Base-by-base conservation (phyloP, 176 grass and related monocot genomes). In the Elymus sibiricus region DNA sequence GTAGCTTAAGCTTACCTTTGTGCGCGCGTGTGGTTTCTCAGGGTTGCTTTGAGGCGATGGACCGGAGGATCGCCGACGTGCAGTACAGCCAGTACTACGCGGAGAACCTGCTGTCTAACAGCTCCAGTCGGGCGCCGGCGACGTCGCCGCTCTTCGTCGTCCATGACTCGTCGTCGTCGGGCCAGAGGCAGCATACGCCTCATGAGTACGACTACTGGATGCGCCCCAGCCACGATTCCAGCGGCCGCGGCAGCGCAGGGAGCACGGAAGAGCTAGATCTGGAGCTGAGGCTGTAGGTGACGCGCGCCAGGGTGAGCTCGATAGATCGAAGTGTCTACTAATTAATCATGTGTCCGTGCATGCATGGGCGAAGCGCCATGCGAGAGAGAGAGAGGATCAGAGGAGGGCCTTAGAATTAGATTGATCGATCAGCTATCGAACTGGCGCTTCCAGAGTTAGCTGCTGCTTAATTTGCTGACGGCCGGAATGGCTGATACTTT, bases 201-300 rank as follows among this genome's bases (percentile, higher is more conserved):
- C 84, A 58, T 21, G 55, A 90, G 56, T 82, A 38, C 21, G 5
- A 90, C 32, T 2, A 90, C 80, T 91, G 85, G 81, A 46, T 74
- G 75, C 35, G 64, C 44, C 25, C 35, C 34, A 49, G 61, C 85
- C 81, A 87, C 58, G 75, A 59, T 11, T 61, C 78, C 78, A 28
- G 69, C 21, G 64, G 64, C 63, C 74, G 53, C 22, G 9, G 64
- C 65, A 31, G 56, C 59, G 74, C 72, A 2, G 60, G 61, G 1
- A 77, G 83, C 40, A 21, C 74, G 15, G 89, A 90, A 13, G 89
- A 90, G 67, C 75, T 90, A 35, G 89, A 90, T 55, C 6, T 87
- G 75, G 89, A 87, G 68, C 85, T 90, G 21, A 84, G 89, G 58
- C 84, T 90, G 68, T 90, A 90, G 84, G 11, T 0, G 64, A 67